phyloP scores from a whole-genome alignment of 1,139 yeast species.

The Arxiozyma slooffiae region DNA sequence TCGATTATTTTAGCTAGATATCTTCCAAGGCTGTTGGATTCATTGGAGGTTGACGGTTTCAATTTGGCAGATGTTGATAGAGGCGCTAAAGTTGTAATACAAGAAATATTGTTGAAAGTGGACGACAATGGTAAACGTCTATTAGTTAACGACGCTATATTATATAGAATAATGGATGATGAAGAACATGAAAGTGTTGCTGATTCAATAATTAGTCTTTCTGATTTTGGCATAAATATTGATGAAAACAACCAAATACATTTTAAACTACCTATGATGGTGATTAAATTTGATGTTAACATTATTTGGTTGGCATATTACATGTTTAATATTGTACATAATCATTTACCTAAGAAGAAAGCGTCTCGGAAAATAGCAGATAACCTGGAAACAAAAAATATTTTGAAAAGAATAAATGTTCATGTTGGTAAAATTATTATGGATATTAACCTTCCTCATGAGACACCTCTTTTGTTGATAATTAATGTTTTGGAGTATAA shows the following conservation, averaged over 20 bases:
- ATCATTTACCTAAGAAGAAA: neutral
- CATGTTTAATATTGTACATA: constrained; percentile 2
- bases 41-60: constrained; percentile 11
- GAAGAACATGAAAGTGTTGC: constrained; percentile 6
- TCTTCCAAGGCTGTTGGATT: constrained; percentile 21
- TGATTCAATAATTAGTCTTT: constrained; percentile 14
- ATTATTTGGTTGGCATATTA: constrained; percentile 25
- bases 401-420: constrained; percentile 7
- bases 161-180: constrained; percentile 19
- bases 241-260: constrained; percentile 1
- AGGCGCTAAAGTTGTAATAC: constrained; percentile 16
- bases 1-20: constrained; percentile 19
- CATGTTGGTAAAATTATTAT: constrained; percentile 14
- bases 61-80: constrained; percentile 21
- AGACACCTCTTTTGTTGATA: constrained; percentile 16
- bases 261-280: constrained; percentile 13
- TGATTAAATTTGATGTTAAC: constrained; percentile 22
- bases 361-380: neutral
- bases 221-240: constrained; percentile 8
- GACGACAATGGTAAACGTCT: constrained; percentile 10
- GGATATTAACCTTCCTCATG: constrained; percentile 21
- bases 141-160: constrained; percentile 12
- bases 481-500: constrained; percentile 9
- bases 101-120: constrained; percentile 15
- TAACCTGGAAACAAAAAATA: neutral